Evolutionary conservation across 169 alveolate genomes (phyloP), one percentile per base, ranked within the genome.

Genomic region (Plasmodium coatneyi): DNA sequence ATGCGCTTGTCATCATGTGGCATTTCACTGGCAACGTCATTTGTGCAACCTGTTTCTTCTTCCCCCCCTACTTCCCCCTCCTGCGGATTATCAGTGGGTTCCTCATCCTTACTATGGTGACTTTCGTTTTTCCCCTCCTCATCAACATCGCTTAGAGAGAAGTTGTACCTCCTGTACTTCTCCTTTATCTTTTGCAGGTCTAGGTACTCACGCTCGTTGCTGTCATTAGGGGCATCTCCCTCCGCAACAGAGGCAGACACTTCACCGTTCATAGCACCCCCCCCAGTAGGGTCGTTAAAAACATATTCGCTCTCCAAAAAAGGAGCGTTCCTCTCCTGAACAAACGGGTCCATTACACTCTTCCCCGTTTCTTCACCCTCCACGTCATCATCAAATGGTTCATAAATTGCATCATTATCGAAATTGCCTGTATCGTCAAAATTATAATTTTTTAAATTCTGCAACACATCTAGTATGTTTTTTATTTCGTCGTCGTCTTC

Each of bases 401-500:
- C 94, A 71, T 89, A 89, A 72, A 66, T 46, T 6, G 19, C 86
- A 30, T 89, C 94, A 34, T 89, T 89, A 41, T 89, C 94, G 10
- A 89, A 30, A 54, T 71, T 49, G 54, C 60, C 52, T 19, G 91
- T 34, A 79, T 89, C 94, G 32, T 89, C 30, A 89, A 89, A 89
- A 60, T 89, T 89, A 54, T 89, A 89, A 19, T 89, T 71, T 60
- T 52, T 89, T 66, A 89, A 79, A 89, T 89, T 89, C 32, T 89
- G 74, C 34, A 89, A 71, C 49, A 79, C 89, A 52, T 60, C 49
- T 60, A 89, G 28, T 36, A 89, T 89, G 9, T 43, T 78, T 80
- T 78, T 89, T 66, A 89, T 89, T 79, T 89, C 94, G 0, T 78
- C 79, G 49, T 89, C 94, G 32, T 72, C 94, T 36, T 89, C 94